Evolutionary conservation across 2,329 filamentous ascomycete genomes (phyloP).

Genomic region (Fusarium nelsonii): DNA sequence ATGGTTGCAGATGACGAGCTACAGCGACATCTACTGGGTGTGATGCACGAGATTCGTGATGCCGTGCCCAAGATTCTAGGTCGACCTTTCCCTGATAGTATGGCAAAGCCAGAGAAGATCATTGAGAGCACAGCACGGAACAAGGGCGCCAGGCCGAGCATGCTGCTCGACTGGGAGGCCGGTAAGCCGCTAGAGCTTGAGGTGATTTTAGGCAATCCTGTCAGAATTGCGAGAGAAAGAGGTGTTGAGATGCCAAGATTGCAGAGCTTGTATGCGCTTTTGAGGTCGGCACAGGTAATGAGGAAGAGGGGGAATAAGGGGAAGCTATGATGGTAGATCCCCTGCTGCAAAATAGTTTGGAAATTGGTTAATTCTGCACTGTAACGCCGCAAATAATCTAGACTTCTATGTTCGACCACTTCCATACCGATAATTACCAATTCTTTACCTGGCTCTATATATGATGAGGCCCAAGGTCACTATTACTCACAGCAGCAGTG

Average conservation of each 20-base stretch:
- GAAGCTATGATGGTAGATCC: constrained; percentile 19
- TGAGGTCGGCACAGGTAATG: constrained; percentile 71
- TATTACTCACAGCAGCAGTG: no score
- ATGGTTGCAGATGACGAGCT: constrained; percentile 75
- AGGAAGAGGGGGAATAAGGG: constrained; percentile 57
- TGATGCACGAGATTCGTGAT: constrained; percentile 77
- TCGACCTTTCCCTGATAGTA: constrained; percentile 65
- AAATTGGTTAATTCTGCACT: neutral
- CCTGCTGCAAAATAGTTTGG: neutral
- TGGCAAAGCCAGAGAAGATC: constrained; percentile 73
- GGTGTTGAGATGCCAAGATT: constrained; percentile 75
- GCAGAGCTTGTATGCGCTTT: constrained; percentile 74
- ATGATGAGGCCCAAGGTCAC: no score
- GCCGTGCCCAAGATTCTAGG: constrained; percentile 74
- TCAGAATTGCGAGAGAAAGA: constrained; percentile 71
- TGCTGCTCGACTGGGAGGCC: constrained; percentile 78
- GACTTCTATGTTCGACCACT: no score
- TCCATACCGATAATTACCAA: no score
- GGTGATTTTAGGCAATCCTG: constrained; percentile 78
- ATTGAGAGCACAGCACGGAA: constrained; percentile 73
- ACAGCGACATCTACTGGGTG: constrained; percentile 69
- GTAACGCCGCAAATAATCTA: no score
- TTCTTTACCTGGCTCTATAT: no score
- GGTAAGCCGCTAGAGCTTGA: constrained; percentile 76
- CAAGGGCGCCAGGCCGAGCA: constrained; percentile 72